phyloP scores from a whole-genome alignment of 106 monocot species.

The Platanthera zijinensis region DNA sequence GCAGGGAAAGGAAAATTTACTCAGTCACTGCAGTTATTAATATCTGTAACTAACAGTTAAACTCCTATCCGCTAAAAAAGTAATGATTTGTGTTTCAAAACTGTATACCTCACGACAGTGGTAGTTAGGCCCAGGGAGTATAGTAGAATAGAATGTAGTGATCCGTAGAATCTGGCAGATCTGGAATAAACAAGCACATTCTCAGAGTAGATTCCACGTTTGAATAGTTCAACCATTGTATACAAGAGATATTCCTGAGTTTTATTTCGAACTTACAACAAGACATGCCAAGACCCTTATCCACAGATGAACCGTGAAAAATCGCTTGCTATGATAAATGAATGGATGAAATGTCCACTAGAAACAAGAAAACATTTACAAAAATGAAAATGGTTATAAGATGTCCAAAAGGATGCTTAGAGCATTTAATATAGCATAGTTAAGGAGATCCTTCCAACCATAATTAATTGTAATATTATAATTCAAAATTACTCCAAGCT shows the following conservation, averaged over 20 bases:
- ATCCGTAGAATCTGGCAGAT: conserved; percentile 58
- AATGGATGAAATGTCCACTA: conserved; percentile 80
- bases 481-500: no score
- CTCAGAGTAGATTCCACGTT: no score
- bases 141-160: conserved; percentile 82
- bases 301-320: conserved; percentile 67
- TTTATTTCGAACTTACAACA: conserved; percentile 39
- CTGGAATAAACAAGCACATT: conserved; percentile 16
- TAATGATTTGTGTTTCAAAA: neutral
- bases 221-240: no score
- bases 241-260: neutral
- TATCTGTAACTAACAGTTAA: neutral
- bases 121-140: conserved; percentile 77
- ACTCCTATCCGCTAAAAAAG: neutral
- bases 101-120: conserved; percentile 69
- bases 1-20: neutral
- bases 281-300: conserved; percentile 59
- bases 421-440: neutral
- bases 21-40: neutral
- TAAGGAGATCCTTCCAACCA: neutral
- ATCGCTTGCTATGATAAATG: conserved; percentile 59
- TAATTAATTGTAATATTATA: no score
- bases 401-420: neutral
- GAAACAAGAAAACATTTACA: neutral
- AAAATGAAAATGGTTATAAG: neutral